phyloP scores from a whole-genome alignment of 345 rosid genomes.

The Eucalyptus microcorys region DNA sequence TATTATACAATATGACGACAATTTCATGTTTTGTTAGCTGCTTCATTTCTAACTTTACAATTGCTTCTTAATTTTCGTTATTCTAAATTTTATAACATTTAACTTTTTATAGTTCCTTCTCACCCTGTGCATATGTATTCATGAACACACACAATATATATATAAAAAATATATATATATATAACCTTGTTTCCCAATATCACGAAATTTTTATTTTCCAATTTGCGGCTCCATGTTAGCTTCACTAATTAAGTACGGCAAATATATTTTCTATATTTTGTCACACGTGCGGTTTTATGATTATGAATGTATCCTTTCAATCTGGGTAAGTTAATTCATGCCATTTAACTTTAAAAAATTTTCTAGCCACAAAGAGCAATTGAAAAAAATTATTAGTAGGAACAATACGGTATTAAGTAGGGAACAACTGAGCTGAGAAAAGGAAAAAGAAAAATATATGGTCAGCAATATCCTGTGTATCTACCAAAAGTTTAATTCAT shows the following conservation, averaged over 20 bases:
- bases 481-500: neutral
- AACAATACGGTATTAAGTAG: neutral
- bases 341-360: neutral
- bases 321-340: neutral
- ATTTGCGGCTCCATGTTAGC: fast-evolving
- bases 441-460: neutral
- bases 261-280: neutral
- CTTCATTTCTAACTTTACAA: neutral
- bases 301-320: neutral
- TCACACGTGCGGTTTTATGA: neutral
- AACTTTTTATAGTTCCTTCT: neutral
- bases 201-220: neutral
- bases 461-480: neutral
- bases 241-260: neutral
- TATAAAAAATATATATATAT: too few relatives aligned
- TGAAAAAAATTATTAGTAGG: neutral
- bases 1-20: too few relatives aligned
- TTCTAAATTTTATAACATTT: neutral
- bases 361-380: neutral
- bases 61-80: too few relatives aligned
- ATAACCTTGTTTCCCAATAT: neutral
- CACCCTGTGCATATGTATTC: neutral
- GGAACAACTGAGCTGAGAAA: neutral
- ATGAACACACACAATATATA: too few relatives aligned
- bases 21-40: neutral